Evolutionary conservation across 2,329 filamentous ascomycete species (phyloP).

Genomic region (Colletotrichum tropicale): DNA sequence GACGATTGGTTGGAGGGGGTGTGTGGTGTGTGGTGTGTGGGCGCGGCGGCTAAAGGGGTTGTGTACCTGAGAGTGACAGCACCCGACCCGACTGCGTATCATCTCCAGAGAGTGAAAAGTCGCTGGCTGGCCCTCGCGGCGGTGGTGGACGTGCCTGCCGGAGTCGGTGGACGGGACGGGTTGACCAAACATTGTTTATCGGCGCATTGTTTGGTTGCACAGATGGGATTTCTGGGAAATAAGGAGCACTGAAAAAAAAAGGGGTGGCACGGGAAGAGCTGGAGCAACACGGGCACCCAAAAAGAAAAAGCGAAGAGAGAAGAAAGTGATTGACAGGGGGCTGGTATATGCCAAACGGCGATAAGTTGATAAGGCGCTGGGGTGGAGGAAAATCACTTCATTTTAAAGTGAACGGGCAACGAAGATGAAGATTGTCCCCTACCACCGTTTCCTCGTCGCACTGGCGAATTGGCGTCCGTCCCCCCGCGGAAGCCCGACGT

Average conservation of each 20-base stretch:
- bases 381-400: constrained; percentile 17
- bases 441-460: neutral
- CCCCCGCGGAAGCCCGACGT: neutral
- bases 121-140: neutral
- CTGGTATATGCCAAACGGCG: neutral
- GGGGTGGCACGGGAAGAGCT: neutral
- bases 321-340: neutral
- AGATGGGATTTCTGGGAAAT: neutral
- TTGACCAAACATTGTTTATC: neutral
- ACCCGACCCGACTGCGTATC: neutral
- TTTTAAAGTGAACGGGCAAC: neutral
- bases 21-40: neutral
- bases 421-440: constrained; percentile 12
- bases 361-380: constrained; percentile 6
- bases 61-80: neutral
- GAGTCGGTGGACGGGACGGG: neutral
- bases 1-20: neutral
- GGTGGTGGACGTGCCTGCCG: neutral
- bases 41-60: neutral
- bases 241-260: neutral
- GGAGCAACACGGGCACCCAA: neutral
- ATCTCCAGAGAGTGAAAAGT: neutral
- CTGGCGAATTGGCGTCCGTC: neutral
- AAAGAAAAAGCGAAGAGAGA: neutral
- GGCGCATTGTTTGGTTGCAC: neutral